Percentiles rank a stretch among this genome's conserved stretches.
Conservation (phyloP, 306 rosid species). For the Psophocarpus tetragonolobus region DNA sequence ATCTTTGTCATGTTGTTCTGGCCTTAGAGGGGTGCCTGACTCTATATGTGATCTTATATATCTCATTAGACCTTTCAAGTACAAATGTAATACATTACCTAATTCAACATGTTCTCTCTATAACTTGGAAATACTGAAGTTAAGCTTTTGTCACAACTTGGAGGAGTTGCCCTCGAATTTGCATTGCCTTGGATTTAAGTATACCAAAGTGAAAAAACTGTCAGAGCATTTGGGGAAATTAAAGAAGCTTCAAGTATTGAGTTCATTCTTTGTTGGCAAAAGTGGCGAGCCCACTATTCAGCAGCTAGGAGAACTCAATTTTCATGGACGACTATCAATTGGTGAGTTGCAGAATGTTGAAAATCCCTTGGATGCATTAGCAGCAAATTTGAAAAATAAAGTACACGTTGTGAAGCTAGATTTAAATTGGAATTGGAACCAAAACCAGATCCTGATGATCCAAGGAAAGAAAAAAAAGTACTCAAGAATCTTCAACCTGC, state of each 20-base stretch:
- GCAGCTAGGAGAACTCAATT: neutral
- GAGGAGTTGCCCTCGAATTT: too few relatives aligned
- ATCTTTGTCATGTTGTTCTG: neutral
- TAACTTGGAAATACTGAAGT: neutral
- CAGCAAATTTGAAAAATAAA: neutral
- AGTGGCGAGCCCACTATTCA: neutral
- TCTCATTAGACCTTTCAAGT: neutral
- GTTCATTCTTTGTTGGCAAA: neutral
- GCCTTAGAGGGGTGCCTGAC: neutral
- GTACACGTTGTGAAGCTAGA: neutral
- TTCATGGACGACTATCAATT: neutral
- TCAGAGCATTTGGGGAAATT: neutral
- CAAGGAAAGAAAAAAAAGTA: neutral
- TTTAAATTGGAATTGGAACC: neutral
- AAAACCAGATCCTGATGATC: neutral
- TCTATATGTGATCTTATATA: neutral
- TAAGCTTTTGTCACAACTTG: neutral
- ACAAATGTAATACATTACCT: neutral
- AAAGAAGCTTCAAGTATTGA: neutral
- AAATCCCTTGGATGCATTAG: too few relatives aligned
- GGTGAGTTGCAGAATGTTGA: neutral
- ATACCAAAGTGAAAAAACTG: neutral
- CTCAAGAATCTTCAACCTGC: neutral
- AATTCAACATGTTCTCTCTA: neutral
- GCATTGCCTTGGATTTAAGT: neutral